Evolutionary conservation across 305 asterid genomes (phyloP), one percentile per base, ranked within the genome.

Genomic region (Nicotiana rustica): DNA sequence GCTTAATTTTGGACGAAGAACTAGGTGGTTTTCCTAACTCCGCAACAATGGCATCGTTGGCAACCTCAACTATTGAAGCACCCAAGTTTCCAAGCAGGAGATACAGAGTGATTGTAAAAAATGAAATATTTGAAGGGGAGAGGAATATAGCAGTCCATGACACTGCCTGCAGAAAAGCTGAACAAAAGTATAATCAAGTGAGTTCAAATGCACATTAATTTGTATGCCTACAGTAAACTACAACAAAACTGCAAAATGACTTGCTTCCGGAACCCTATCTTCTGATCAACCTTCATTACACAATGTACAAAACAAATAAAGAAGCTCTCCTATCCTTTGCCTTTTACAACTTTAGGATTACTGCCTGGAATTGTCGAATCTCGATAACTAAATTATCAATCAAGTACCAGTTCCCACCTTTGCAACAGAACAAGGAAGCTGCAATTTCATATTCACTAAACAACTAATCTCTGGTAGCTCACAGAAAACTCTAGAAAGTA

Each of bases 41-140:
- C 13, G 98, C 98, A 79, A 96, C 98, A 84, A 96, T 92, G 86
- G 99, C 99, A 82, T 96, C 98, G 6, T 96, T 95, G 47, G 99
- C 98, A 73, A 96, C 99, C 90, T 96, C 99, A 36, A 87, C 97
- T 85, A 96, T 86, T 33, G 98, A 91, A 69, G 97, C 99, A 67
- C 99, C 99, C 69, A 95, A 89, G 82, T 96, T 96, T 21, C 99
- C 94, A 9, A 96, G 94, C 33, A 96, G 97, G 85, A 96, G 97
- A 84, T 86, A 93, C n/a, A 90, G 84, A 36, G 95, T 92, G 80
- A 96, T 87, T 1, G 89, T 85, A 12, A 84, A 85, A 89, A 96
- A 95, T n/a, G 98, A 91, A 82, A 92, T 89, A 83, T 91, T 88
- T 29, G 95, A 85, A 76, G 86, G 55, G 13, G 97, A 89, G n/a